phyloP scores from a whole-genome alignment of 176 grass and related monocot genomes.

The Echinochloa phyllopogon region DNA sequence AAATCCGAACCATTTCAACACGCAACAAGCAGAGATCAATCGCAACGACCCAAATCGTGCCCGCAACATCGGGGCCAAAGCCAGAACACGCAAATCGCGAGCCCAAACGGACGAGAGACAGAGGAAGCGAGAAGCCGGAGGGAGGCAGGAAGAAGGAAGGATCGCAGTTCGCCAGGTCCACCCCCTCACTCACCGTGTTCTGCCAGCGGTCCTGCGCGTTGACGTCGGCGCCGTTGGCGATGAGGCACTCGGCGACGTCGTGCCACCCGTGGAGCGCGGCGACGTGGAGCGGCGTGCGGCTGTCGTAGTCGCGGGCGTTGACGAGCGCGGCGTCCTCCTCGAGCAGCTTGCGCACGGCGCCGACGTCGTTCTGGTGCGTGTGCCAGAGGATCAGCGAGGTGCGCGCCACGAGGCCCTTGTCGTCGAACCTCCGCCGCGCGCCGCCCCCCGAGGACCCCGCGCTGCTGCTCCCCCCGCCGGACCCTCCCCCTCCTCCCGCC shows the following conservation, averaged over 20 bases:
- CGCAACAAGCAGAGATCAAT: neutral
- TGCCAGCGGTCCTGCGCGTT: constrained; percentile 97
- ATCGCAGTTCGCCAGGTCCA: no score
- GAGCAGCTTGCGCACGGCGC: constrained; percentile 85
- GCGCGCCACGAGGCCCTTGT: constrained; percentile 82
- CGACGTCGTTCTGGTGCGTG: constrained; percentile 93
- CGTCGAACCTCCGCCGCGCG: constrained; percentile 63
- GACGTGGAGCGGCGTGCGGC: constrained; percentile 94
- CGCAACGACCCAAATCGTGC: constrained; percentile 14
- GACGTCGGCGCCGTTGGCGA: constrained; percentile 80
- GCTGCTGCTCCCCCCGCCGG: constrained; percentile 15
- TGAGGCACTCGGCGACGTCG: constrained; percentile 83
- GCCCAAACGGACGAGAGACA: neutral
- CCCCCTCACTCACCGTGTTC: constrained; percentile 77
- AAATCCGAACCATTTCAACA: neutral
- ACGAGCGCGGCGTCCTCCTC: constrained; percentile 89
- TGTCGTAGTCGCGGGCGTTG: constrained; percentile 94
- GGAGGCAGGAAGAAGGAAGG: no score
- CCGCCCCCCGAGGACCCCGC: constrained; percentile 52
- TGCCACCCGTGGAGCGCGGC: constrained; percentile 91
- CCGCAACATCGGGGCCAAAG: neutral
- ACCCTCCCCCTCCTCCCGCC: constrained; percentile 13
- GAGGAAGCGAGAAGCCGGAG: neutral
- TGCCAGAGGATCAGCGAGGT: constrained; percentile 99
- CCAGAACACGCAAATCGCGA: neutral